Base-by-base conservation (phyloP, 2,329 filamentous ascomycete genomes). In the Fusarium coicis region DNA sequence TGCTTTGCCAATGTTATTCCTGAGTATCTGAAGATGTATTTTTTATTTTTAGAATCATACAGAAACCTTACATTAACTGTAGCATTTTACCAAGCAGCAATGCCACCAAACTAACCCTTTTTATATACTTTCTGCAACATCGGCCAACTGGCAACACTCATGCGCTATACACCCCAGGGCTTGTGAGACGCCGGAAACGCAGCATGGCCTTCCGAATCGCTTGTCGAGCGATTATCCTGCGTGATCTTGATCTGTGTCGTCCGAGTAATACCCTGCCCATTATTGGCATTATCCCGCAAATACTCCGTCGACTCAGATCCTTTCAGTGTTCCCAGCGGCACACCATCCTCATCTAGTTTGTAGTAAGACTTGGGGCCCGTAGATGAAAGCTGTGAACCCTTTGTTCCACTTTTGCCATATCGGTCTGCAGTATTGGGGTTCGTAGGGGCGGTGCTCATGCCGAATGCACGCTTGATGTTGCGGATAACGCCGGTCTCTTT, bases 401-500 rank as follows among this genome's bases (percentile, higher is more conserved):
- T 57, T 16, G 40, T 39, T 2, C 15, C 34, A 4, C n/a, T 36
- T 30, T 56, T 46, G 5, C n/a, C 59, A 30, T 61, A 61, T n/a
- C 39, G 58, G 8, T 61, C 58, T 14, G 14, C n/a, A 4, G 58
- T 43, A 14, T 43, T 55, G 21, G 58, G 49, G 10, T 44, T 61
- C 1, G 59, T 47, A 1, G 62, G 37, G 8, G 56, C 50, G 26
- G 60, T 59, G 18, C 28, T 72, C 58, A 74, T 68, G 39, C 76
- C 76, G 4, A 76, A 66, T 4, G 40, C 54, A 11, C 52, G 69
- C 47, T 78, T 77, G 32, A 78, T 61, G 43, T 63, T 73, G 43
- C 62, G 68, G 16, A 68, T 57, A 5, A 74, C 61, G 6, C 70
- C 66, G 1, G 60, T 68, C 11, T 78, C 75, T 49, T 56, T 53